Evolutionary conservation across 2,329 filamentous ascomycete genomes (phyloP), one percentile per base, ranked within the genome.

Genomic region (Diaporthe sp.): DNA sequence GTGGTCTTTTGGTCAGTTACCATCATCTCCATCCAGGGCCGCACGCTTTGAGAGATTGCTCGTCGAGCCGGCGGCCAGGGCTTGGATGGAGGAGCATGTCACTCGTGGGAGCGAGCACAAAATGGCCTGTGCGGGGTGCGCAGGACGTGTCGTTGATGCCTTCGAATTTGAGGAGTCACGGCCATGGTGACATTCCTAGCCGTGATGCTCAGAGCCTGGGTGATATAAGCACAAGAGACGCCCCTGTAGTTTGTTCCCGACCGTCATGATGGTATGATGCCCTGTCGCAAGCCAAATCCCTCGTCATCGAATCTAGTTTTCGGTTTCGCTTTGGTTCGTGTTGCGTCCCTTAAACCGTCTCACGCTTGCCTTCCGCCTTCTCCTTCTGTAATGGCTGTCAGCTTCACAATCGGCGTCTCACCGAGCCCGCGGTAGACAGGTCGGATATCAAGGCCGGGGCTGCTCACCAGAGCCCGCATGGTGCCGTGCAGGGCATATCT

Each of bases 401-500:
- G 42, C 75, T 53, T 78, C 53, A 67, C n/a, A 61, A 17, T 42
- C 31, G 63, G 22, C 7, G 31, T 65, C 47, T 31, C 61, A 57
- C n/a, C 13, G 44, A 25, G 53, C 15, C n/a, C 55, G 76, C 25
- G 67, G 51, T 44, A 37, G 73, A 75, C 67, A 47, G 47, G 63
- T 75, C 75, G 90, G 94, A 85, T 93, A 12, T 22, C 31, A 22
- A 25, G 65, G 44, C 31, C 28, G 55, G 17, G 49, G 34, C 12
- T 61, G 34, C 76, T 71, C 57, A 98, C 96, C 91, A 99, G 90
- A 86, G 97, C 97, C 91, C 95, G 97, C 92, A 95, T 95, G 87
- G 96, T 99, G 88, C 97, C 97, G 92, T 98, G 97, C 80, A 98
- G 95, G 88, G 97, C 97, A 92, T 99, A 96, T 91, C 95, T 95